Conservation (phyloP, 768 basidiomycete genomes). For the Hebeloma cylindrosporum region DNA sequence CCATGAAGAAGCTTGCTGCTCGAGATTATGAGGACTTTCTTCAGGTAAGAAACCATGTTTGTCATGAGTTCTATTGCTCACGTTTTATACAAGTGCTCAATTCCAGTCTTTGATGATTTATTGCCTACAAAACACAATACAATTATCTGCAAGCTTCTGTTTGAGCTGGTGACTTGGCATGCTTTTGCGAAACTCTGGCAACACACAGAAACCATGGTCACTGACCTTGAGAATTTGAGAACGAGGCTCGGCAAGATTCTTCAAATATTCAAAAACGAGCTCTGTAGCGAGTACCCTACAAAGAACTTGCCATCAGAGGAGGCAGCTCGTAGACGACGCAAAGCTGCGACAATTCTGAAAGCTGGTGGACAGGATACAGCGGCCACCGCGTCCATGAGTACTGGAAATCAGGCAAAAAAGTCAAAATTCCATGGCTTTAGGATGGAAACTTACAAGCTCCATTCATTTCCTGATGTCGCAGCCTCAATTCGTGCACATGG, state of each 20-base stretch:
- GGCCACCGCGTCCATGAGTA: not conserved
- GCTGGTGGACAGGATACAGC: not conserved
- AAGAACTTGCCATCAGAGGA: conserved; percentile 12
- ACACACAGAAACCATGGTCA: conserved; percentile 12
- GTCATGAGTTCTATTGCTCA: not conserved
- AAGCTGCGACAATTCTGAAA: not conserved
- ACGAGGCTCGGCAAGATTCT: conserved; percentile 1
- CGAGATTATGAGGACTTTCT: conserved; percentile 35
- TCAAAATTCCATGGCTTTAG: conserved; percentile 22
- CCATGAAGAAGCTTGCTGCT: conserved; percentile 28
- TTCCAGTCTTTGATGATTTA: conserved; percentile 35
- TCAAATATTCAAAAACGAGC: conserved; percentile 1
- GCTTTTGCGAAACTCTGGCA: conserved; percentile 15
- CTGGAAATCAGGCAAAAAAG: conserved; percentile 3
- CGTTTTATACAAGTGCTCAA: conserved; percentile 24
- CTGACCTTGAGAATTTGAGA: not conserved
- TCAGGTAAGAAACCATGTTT: conserved; percentile 22
- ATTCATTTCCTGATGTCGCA: conserved; percentile 34
- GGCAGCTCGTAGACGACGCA: conserved; percentile 6
- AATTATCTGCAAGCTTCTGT: conserved; percentile 8
- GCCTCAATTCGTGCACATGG: conserved; percentile 13
- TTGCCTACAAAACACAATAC: conserved; percentile 22
- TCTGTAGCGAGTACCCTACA: conserved; percentile 2
- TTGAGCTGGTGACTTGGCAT: conserved; percentile 10
- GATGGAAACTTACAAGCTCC: conserved; percentile 32